A percentile compares a stretch with the other conserved stretches of the same genome.
Conservation (phyloP, 345 rosid species). For the Sapria himalayana region DNA sequence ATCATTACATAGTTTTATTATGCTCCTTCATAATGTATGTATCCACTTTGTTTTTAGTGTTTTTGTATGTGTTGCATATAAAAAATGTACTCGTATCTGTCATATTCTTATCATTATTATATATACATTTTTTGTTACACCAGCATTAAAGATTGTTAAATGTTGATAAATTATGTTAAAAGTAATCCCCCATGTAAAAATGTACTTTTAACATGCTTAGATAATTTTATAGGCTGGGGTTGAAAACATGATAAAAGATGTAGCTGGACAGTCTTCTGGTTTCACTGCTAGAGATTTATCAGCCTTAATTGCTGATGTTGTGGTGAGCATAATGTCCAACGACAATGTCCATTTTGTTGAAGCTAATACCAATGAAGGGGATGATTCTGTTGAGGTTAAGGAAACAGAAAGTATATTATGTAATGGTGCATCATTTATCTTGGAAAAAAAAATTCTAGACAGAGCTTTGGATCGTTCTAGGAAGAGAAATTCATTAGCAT, state of each 20-base stretch:
- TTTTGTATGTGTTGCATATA: too few relatives aligned
- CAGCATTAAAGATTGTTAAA: too few relatives aligned
- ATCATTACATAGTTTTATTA: slow-evolving; percentile 47
- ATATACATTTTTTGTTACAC: too few relatives aligned
- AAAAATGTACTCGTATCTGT: too few relatives aligned
- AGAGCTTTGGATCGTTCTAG: slow-evolving; percentile 74
- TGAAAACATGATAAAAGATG: slow-evolving; percentile 43
- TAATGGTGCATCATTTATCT: slow-evolving; percentile 11
- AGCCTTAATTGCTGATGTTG: slow-evolving; percentile 83
- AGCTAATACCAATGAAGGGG: slow-evolving; percentile 12
- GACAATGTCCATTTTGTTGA: slow-evolving; percentile 18
- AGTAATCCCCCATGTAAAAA: too few relatives aligned
- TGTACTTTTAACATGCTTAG: too few relatives aligned
- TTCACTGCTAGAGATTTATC: slow-evolving; percentile 72
- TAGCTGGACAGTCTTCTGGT: slow-evolving; percentile 88
- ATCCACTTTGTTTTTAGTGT: too few relatives aligned
- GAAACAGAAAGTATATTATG: slow-evolving; percentile 11
- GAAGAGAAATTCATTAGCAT: slow-evolving; percentile 81
- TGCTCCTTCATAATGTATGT: slow-evolving; percentile 46
- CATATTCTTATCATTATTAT: too few relatives aligned
- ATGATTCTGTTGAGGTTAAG: slow-evolving; percentile 15
- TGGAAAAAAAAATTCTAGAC: slow-evolving; percentile 30
- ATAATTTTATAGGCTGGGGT: slow-evolving; percentile 41
- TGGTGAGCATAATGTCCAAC: slow-evolving; percentile 36
- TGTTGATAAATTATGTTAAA: too few relatives aligned